These are phyloP conservation scores for Solidago caesia DNA, from an alignment of 129 eudicot species.

Conservation along the genomic window DNA sequence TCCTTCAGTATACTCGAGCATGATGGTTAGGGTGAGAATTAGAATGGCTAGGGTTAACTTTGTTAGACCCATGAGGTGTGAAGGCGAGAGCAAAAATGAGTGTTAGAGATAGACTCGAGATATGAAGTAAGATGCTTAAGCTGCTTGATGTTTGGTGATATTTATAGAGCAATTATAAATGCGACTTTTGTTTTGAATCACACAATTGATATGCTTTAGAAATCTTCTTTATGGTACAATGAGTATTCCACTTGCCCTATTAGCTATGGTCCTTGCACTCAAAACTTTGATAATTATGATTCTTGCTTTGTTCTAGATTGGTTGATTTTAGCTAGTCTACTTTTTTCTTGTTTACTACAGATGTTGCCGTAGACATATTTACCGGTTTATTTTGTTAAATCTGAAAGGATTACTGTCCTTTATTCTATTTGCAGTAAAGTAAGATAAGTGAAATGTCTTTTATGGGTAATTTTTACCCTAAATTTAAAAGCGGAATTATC, in stretches of 20 bases:
- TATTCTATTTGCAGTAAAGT: background rate
- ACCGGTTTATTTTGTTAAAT: background rate
- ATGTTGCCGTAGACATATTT: background rate
- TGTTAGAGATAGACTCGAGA: constrained; percentile 13
- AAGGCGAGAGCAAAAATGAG: background rate
- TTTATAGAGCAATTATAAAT: constrained; percentile 22
- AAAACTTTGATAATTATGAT: constrained; percentile 12
- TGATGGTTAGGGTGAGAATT: constrained; percentile 35
- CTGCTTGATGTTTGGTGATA: constrained; percentile 14
- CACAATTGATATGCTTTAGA: constrained; percentile 21
- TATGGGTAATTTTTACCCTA: background rate
- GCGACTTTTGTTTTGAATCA: constrained; percentile 28
- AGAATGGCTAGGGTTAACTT: constrained; percentile 38
- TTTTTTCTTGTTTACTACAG: background rate
- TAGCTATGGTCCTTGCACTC: constrained; percentile 18
- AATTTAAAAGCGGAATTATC: background rate
- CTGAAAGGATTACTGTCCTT: background rate
- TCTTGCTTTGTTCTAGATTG: constrained; percentile 1
- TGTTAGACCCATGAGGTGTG: constrained; percentile 41
- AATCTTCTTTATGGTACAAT: background rate
- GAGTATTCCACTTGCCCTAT: constrained; percentile 13
- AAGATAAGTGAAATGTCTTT: background rate
- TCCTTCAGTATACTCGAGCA: constrained; percentile 31
- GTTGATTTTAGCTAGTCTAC: constrained; percentile 12
- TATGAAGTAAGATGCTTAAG: constrained; percentile 21